phyloP scores from a whole-genome alignment of 148 eudicot species.

The Persicaria maculosa region DNA sequence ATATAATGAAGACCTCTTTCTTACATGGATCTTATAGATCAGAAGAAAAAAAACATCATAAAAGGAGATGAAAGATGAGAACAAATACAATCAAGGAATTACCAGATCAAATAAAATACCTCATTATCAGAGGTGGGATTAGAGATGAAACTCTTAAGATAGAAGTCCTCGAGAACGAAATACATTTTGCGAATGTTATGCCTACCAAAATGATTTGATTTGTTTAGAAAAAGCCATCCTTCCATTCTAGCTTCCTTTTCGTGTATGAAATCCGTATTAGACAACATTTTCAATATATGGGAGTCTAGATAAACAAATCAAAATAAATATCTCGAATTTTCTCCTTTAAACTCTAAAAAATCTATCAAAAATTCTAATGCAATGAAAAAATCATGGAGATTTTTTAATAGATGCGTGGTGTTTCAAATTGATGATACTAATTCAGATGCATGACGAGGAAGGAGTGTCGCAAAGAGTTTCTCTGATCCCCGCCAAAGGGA shows the following conservation, averaged over 20 bases:
- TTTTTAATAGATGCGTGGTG: background rate
- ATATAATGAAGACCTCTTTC: too few species aligned
- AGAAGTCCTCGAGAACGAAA: slow-evolving; percentile 53
- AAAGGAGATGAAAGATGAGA: background rate
- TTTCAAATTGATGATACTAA: background rate
- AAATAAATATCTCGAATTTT: background rate
- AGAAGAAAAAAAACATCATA: background rate
- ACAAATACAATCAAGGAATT: background rate
- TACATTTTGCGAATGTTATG: slow-evolving; percentile 63
- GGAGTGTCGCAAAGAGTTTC: slow-evolving; percentile 17
- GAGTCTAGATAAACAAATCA: too few species aligned
- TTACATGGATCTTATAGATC: too few species aligned
- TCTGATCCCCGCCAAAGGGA: slow-evolving; percentile 46
- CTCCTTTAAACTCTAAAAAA: background rate
- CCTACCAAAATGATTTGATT: slow-evolving; percentile 53
- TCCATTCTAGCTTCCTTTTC: slow-evolving; percentile 53
- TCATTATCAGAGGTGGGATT: slow-evolving; percentile 35
- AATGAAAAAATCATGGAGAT: too few species aligned
- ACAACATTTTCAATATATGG: too few species aligned
- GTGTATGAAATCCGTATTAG: slow-evolving; percentile 11
- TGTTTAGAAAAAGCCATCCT: slow-evolving; percentile 64
- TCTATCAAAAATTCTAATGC: too few species aligned
- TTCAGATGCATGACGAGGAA: background rate
- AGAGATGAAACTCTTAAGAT: slow-evolving; percentile 63
- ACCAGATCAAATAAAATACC: slow-evolving; percentile 21